phyloP scores from a whole-genome alignment of 2,329 filamentous ascomycete genomes.

The Colletotrichum echinochloae region DNA sequence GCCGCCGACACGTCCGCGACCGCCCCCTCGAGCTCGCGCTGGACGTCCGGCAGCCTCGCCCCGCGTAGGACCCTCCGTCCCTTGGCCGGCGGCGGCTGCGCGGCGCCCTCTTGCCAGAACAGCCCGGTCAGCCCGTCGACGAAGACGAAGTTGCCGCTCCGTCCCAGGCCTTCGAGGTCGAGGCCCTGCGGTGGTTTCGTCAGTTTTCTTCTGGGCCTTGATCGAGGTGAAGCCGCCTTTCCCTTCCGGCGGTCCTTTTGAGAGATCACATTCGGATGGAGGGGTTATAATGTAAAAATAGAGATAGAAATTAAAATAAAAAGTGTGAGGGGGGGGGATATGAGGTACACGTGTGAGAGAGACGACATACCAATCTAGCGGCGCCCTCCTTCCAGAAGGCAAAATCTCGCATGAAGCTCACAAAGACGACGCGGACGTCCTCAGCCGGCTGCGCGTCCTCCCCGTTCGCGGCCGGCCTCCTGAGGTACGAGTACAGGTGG shows the following conservation, averaged over 20 bases:
- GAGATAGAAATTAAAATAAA: too few species aligned
- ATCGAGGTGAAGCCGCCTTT: too few species aligned
- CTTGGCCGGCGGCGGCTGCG: slow-evolving; percentile 29
- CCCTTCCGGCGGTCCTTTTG: not conserved
- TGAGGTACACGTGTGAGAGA: slow-evolving; percentile 20
- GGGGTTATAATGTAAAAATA: too few species aligned
- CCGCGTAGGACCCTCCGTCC: slow-evolving; percentile 47
- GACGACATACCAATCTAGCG: slow-evolving; percentile 71
- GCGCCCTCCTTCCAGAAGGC: slow-evolving; percentile 82
- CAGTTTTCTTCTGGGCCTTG: not conserved
- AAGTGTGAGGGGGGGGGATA: not conserved
- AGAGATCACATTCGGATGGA: slow-evolving; percentile 19
- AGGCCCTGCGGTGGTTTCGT: slow-evolving; percentile 64
- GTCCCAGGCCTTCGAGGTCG: slow-evolving; percentile 72
- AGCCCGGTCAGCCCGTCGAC: slow-evolving; percentile 79
- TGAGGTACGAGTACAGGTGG: slow-evolving; percentile 63
- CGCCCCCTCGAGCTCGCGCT: slow-evolving; percentile 54
- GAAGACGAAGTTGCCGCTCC: slow-evolving; percentile 74
- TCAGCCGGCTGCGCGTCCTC: slow-evolving; percentile 38
- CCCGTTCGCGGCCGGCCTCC: slow-evolving; percentile 17
- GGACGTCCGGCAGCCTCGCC: slow-evolving; percentile 52
- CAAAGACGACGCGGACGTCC: slow-evolving; percentile 73
- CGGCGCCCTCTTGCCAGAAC: slow-evolving; percentile 50
- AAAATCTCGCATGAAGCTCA: slow-evolving; percentile 85
- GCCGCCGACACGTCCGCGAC: slow-evolving; percentile 55